phyloP scores from a whole-genome alignment of 108 stramenopile species.

The Chaetoceros tenuissimus region DNA sequence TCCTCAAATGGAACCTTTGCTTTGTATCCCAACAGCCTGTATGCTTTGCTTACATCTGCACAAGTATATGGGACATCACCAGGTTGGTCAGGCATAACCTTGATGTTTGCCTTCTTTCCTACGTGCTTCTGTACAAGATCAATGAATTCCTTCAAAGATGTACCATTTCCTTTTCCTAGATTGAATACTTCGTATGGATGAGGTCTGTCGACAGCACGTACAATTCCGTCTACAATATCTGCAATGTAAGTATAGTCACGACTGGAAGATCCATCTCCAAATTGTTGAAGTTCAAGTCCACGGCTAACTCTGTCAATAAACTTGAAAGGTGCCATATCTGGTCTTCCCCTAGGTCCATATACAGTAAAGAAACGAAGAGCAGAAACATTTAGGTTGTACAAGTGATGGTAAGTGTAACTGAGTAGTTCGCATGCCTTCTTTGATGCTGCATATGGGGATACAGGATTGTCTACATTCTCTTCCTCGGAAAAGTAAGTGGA shows the following conservation, averaged over 20 bases:
- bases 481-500: constrained; percentile 81
- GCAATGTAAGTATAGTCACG: constrained; percentile 92
- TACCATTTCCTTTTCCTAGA: constrained; percentile 82
- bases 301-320: constrained; percentile 58
- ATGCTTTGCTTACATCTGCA: constrained; percentile 84
- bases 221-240: constrained; percentile 88
- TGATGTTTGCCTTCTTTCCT: constrained; percentile 72
- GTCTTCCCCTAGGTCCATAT: constrained; percentile 72
- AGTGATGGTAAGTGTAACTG: constrained; percentile 84
- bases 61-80: constrained; percentile 93
- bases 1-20: constrained; percentile 84
- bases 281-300: constrained; percentile 63
- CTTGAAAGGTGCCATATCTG: constrained; percentile 90
- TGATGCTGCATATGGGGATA: constrained; percentile 84
- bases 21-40: constrained; percentile 66
- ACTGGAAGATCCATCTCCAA: constrained; percentile 80
- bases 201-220: constrained; percentile 79
- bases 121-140: constrained; percentile 61
- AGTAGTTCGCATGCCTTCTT: constrained; percentile 90
- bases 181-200: constrained; percentile 87
- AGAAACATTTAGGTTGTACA: constrained; percentile 78
- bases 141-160: constrained; percentile 78
- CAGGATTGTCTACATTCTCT: constrained; percentile 85
- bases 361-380: constrained; percentile 95
- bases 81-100: constrained; percentile 79